Evolutionary conservation across 805 yeast genomes (phyloP).

Genomic region (Kodamaea neixiangensis): DNA sequence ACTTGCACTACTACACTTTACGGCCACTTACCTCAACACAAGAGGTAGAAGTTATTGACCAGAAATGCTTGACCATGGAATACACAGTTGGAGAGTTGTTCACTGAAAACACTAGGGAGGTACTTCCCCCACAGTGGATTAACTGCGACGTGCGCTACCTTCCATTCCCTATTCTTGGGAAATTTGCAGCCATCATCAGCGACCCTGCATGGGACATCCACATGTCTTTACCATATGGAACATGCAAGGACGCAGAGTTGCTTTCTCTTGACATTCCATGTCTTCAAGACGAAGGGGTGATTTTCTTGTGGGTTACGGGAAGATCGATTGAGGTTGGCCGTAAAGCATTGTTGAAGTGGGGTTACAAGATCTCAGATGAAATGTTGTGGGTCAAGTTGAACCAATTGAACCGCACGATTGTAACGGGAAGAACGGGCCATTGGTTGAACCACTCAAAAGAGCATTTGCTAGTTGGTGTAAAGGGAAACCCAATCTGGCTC

Average conservation of each 20-base stretch:
- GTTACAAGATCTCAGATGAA: conserved; percentile 76
- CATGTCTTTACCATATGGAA: conserved; percentile 78
- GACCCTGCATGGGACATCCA: conserved; percentile 98
- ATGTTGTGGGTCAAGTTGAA: conserved; percentile 89
- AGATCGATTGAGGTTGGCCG: conserved; percentile 89
- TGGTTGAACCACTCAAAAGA: conserved; percentile 97
- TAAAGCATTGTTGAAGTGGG: conserved; percentile 76
- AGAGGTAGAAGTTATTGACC: conserved; percentile 6
- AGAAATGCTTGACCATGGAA: conserved; percentile 28
- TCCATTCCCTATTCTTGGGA: conserved; percentile 71
- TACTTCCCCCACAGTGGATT: conserved; percentile 77
- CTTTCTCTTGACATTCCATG: conserved; percentile 62
- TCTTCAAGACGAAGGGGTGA: conserved; percentile 81
- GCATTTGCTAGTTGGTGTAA: conserved; percentile 81
- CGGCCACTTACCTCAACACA: conserved; percentile 31
- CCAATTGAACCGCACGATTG: conserved; percentile 83
- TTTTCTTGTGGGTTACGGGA: conserved; percentile 93
- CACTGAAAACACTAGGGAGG: conserved; percentile 34
- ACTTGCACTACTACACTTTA: conserved; percentile 69
- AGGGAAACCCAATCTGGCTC: conserved; percentile 79
- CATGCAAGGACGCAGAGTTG: conserved; percentile 76
- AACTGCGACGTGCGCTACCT: conserved; percentile 77
- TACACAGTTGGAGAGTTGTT: conserved; percentile 52
- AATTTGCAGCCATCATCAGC: conserved; percentile 79
- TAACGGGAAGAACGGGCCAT: conserved; percentile 96